These are phyloP conservation scores for Chaetoscypha palmicola DNA, from an alignment of 2,329 filamentous ascomycete species.

Conservation along the genomic window DNA sequence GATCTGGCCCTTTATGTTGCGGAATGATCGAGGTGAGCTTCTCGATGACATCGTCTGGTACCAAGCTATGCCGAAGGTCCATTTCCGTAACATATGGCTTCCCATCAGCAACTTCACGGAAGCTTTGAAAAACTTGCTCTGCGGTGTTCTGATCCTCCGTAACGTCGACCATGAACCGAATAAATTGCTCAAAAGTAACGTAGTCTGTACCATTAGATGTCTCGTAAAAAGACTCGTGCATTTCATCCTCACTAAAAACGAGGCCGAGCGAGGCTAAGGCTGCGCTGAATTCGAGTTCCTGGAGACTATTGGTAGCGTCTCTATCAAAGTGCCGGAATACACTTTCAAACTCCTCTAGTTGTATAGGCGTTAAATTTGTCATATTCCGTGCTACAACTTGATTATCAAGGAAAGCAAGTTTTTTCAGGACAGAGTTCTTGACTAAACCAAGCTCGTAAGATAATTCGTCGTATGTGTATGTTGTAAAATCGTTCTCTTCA, in stretches of 20 bases:
- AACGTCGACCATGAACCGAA: constrained; percentile 98
- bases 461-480: constrained; percentile 95
- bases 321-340: constrained; percentile 98
- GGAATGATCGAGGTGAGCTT: constrained; percentile 86
- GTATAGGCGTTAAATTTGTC: constrained; percentile 97
- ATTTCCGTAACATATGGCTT: constrained; percentile 99
- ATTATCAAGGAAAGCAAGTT: constrained; percentile 93
- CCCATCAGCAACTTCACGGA: constrained; percentile 93
- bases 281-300: constrained; percentile 92
- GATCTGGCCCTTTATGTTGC: constrained; percentile 72
- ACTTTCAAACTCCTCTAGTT: constrained; percentile 96
- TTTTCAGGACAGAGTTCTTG: constrained; percentile 88
- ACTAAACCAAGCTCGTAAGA: constrained; percentile 89
- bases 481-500: constrained; percentile 99
- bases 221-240: constrained; percentile 89
- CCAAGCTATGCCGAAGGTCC: constrained; percentile 87
- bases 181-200: constrained; percentile 97
- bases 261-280: constrained; percentile 90
- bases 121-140: constrained; percentile 96
- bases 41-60: constrained; percentile 95
- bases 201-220: constrained; percentile 73
- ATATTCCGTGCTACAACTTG: constrained; percentile 97
- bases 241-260: constrained; percentile 95
- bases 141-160: constrained; percentile 98
- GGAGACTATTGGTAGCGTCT: constrained; percentile 80